phyloP scores from a whole-genome alignment of 306 rosid genomes.

The Lathyrus oleraceus region DNA sequence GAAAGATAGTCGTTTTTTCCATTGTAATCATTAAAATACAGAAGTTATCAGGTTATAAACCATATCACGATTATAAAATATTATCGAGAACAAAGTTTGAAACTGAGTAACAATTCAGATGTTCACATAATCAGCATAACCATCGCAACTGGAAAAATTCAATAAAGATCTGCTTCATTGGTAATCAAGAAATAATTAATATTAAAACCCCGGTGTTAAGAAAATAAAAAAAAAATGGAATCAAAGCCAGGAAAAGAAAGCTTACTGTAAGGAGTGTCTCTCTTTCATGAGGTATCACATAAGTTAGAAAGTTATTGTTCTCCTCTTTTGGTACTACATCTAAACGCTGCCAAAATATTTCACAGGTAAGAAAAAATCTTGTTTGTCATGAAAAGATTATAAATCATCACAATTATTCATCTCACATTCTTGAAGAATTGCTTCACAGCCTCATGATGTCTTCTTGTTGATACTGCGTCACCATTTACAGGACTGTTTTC shows the following conservation, averaged over 20 bases:
- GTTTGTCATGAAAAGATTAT: constrained; percentile 8
- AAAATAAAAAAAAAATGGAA: constrained; percentile 13
- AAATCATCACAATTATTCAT: constrained; percentile 30
- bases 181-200: constrained; percentile 14
- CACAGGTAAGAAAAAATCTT: constrained; percentile 40
- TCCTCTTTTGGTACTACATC: constrained; percentile 80
- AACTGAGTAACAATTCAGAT: background rate
- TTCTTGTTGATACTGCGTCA: constrained; percentile 38
- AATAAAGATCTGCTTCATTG: background rate
- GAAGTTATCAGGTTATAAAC: background rate
- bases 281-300: constrained; percentile 76
- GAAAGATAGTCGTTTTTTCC: too few species aligned
- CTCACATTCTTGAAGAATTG: constrained; percentile 71
- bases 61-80: constrained; percentile 23
- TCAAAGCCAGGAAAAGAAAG: constrained; percentile 24
- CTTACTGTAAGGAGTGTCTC: constrained; percentile 61
- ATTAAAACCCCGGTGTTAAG: constrained; percentile 22
- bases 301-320: constrained; percentile 58
- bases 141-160: background rate
- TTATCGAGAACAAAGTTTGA: background rate
- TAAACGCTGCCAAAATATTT: constrained; percentile 57
- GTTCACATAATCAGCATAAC: constrained; percentile 13
- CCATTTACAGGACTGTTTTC: constrained; percentile 46
- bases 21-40: background rate
- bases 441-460: constrained; percentile 62